These are phyloP conservation scores for Fusarium sp. DNA, from an alignment of 2,329 filamentous ascomycete species.

Conservation along the genomic window DNA sequence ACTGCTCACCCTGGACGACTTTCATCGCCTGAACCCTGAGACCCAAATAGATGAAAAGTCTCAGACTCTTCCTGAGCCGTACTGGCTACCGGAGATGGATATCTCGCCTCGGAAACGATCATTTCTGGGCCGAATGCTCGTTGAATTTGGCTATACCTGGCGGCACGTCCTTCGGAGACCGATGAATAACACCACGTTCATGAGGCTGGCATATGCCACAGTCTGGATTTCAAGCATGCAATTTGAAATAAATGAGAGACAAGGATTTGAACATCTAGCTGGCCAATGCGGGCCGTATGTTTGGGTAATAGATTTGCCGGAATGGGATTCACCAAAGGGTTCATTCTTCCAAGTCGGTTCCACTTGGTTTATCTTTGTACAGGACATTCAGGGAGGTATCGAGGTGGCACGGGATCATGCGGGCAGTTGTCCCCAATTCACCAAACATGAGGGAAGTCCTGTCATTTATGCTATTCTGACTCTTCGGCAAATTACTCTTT, in stretches of 20 bases:
- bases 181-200: constrained; percentile 33
- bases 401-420: constrained; percentile 33
- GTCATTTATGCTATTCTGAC: constrained; percentile 29
- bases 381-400: constrained; percentile 24
- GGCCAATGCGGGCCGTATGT: constrained; percentile 19
- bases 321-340: constrained; percentile 26
- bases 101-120: neutral
- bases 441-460: neutral
- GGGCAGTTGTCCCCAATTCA: accelerated
- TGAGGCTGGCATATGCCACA: constrained; percentile 33
- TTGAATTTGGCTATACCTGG: constrained; percentile 38
- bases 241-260: constrained; percentile 2
- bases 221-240: constrained; percentile 22
- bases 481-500: constrained; percentile 28
- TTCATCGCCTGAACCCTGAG: neutral
- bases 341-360: constrained; percentile 24
- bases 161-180: constrained; percentile 38
- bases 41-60: neutral
- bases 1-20: constrained; percentile 32
- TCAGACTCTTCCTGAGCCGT: constrained; percentile 11
- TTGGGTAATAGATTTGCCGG: constrained; percentile 22
- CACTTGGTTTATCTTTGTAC: constrained; percentile 36
- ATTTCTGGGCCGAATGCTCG: constrained; percentile 29
- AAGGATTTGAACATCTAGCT: constrained; percentile 19
- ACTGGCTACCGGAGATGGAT: constrained; percentile 33